phyloP scores from a whole-genome alignment of 495 filamentous ascomycete genomes.

The Aspergillus conjunctus region DNA sequence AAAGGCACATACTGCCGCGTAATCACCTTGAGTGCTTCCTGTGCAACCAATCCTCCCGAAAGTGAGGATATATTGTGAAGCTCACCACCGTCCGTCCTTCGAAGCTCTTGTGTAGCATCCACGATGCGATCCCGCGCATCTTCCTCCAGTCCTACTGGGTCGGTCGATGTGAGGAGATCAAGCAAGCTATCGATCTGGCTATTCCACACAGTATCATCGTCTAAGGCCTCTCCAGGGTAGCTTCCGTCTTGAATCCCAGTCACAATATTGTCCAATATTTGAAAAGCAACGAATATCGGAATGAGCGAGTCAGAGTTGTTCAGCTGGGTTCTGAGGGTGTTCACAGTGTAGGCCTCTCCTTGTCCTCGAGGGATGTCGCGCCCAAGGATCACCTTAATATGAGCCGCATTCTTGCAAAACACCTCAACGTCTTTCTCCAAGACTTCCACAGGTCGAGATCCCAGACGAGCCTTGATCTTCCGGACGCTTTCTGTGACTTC shows the following conservation, averaged over 20 bases:
- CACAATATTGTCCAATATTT: constrained; percentile 60
- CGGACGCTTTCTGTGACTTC: constrained; percentile 76
- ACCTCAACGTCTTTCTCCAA: constrained; percentile 79
- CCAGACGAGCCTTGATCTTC: constrained; percentile 55
- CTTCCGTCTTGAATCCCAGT: constrained; percentile 41
- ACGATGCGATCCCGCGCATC: constrained; percentile 44
- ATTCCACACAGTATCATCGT: constrained; percentile 40
- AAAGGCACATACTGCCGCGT: constrained; percentile 96
- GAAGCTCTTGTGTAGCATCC: constrained; percentile 64
- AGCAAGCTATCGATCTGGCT: constrained; percentile 49
- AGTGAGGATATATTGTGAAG: constrained; percentile 93
- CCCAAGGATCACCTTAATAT: constrained; percentile 83
- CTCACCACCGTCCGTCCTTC: constrained; percentile 79
- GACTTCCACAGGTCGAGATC: constrained; percentile 50
- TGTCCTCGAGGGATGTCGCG: constrained; percentile 53
- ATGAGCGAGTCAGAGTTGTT: constrained; percentile 61
- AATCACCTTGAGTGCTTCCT: constrained; percentile 94
- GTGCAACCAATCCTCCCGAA: constrained; percentile 87
- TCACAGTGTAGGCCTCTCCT: constrained; percentile 35
- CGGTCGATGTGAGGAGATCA: constrained; percentile 47
- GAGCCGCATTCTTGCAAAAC: constrained; percentile 95
- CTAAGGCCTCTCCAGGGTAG: constrained; percentile 28
- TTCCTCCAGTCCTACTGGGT: constrained; percentile 46
- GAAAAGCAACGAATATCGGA: constrained; percentile 75
- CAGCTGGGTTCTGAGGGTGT: constrained; percentile 37